Evolutionary conservation across 2,329 filamentous ascomycete species (phyloP), one percentile per base, ranked within the genome.

Genomic region (Diaporthe eres): DNA sequence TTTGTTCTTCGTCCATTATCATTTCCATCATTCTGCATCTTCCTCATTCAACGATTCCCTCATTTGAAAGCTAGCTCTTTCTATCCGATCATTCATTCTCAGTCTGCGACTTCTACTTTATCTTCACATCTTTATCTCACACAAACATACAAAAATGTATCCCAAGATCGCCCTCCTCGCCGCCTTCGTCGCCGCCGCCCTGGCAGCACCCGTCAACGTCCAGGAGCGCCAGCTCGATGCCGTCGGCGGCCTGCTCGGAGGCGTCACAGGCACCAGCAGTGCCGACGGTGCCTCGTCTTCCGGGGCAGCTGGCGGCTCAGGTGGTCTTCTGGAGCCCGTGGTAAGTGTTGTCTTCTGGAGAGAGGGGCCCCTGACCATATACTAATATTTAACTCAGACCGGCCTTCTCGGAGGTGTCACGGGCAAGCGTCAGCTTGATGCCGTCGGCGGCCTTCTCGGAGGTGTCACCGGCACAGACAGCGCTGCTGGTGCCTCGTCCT

Each of bases 131-230:
- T 63, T 31, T 65, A 12, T 63, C 37, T 31, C 22, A 34, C 17
- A 58, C 70, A 47, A 1, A 63, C 44, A 72, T 39, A 49, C 47
- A 9, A 76, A 68, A 25, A 78, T 79, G 76, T 63, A 71, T 31
- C 73, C 57, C 51, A 72, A 77, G 10, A 58, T 47, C 25, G 37
- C 75, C 51, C 72, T 79, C 72, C 57, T 75, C 42, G 55, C 72
- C 12, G 75, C 72, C 57, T 61, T 71, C 25, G 44, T 75, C 28
- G 74, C 75, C 55, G 60, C 57, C 15, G 74, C 51, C 15, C 31
- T 53, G 37, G 67, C 57, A 19, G 60, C 71, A 34, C 74, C 74
- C 17, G 71, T 65, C 44, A 67, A 37, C 28, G 44, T 51, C 28
- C 22, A 61, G 37, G 42, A 61, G 28, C 74, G 71, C 49, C 74